Base-by-base conservation (phyloP, 495 filamentous ascomycete species). In the Glarea lozoyensis region DNA sequence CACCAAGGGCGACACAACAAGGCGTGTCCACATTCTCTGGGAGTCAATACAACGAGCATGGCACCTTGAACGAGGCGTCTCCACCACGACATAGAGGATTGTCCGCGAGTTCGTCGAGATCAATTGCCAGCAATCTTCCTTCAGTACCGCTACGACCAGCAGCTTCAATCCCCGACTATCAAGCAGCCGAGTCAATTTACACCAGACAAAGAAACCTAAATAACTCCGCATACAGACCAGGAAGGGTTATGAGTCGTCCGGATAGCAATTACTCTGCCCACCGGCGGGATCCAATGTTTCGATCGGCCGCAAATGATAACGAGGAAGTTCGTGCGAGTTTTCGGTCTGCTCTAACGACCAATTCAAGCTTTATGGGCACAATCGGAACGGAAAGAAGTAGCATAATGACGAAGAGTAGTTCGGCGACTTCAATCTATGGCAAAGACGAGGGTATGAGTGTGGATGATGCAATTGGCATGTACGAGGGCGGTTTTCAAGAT, bases 391-490 rank as follows among this genome's bases (percentile, higher is more conserved):
- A 90, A 53, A 70, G 84, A 24, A 90, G 84, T 56, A 93, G 86
- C 57, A 70, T 94, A 19, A 51, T 82, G 42, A 90, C 87, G 0
- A 88, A 84, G 50, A 75, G 76, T 45, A 92, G 83, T 63, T 89
- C 84, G 0, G 73, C 79, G 23, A 84, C 76, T 12, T 84, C 75
- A n/a, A 69, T 75, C 24, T 68, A 69, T 43, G 66, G 70, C 6
- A 73, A 72, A 29, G 82, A 86, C 43, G 82, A 77, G 44, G 79
- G 76, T 3, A 82, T 88, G 70, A 94, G 81, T 47, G 75, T 94
- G 2, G 89, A 97, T 50, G 89, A 95, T 66, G 82, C 86, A 6
- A 92, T 95, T 62, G 86, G 81, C 12, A 88, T 95, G 84, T 95
- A 95, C 57, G 82, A 84, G 42, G 78, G 82, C 49, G 87, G 88